Base-by-base conservation (phyloP, 208 protist genomes). In the Crithidia sp. region DNA sequence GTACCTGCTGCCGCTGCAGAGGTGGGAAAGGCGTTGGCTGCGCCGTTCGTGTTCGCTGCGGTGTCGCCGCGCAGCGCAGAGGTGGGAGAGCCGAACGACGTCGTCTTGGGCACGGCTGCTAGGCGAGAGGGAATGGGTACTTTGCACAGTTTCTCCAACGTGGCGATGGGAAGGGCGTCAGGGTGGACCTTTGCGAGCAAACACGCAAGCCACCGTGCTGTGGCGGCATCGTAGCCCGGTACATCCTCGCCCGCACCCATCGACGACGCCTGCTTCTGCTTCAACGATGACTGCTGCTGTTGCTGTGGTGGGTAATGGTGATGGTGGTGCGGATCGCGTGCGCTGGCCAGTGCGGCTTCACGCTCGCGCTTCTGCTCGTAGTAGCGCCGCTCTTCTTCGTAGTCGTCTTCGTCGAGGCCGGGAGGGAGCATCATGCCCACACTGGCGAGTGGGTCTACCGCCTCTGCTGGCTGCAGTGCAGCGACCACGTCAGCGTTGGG, bases 331-430 rank as follows among this genome's bases (percentile, higher is more conserved):
- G 47, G 44, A 2, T 8, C 28, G 28, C 28, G 65, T 10, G 47
- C 47, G 9, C 10, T 58, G 13, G 13, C 16, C 54, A 37, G 36
- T 5, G n/a, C 52, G 19, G 43, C 13, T 49, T 70, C 57, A 36
- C 13, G 61, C 54, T 71, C n/a, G 39, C n/a, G 8, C 62, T 76
- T 76, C 55, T 74, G 56, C 14, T 58, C 71, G 40, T 52, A 58
- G 60, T 80, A 80, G 17, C 54, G 16, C 4, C 75, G 47, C 71
- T 88, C 84, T 52, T 78, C 74, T 0, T 73, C 74, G 77, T 88
- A 88, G 74, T 88, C 84, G 39, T 88, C 81, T 9, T 85, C 84
- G 53, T 83, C 84, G 3, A 88, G 62, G 8, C 84, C 84, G 16
- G 84, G 84, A 1, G 84, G 84, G 13, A 88, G 74, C 10, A 86